Percentiles rank a stretch among this genome's conserved stretches.
phyloP scores from a whole-genome alignment of 768 basidiomycete genomes.

The Lyophyllum atratum region DNA sequence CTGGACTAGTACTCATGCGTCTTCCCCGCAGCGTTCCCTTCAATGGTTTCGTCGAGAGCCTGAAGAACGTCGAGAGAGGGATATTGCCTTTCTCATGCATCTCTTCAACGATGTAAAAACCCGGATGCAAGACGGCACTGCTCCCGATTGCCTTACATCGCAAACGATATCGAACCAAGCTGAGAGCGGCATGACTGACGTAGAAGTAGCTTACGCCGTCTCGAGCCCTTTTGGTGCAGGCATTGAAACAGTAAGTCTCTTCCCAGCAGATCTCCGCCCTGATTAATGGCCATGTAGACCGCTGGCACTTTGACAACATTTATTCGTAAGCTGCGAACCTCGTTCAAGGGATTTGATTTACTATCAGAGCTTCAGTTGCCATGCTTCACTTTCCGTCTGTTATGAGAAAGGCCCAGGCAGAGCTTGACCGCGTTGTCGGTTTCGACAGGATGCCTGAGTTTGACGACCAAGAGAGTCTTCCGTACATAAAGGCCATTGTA shows the following conservation, averaged over 20 bases:
- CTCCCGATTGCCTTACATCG: conserved; percentile 40
- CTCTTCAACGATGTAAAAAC: conserved; percentile 43
- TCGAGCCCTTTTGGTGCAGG: conserved; percentile 50
- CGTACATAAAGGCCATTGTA: conserved; percentile 18
- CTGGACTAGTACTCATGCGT: too few relatives aligned
- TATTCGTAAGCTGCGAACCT: conserved; percentile 25
- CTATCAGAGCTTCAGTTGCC: conserved; percentile 1
- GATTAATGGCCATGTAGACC: conserved; percentile 23
- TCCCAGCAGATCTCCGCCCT: too few relatives aligned
- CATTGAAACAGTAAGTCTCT: conserved; percentile 37
- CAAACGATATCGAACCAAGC: conserved; percentile 36
- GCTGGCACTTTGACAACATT: conserved; percentile 32
- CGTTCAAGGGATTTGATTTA: not conserved
- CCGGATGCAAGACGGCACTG: conserved; percentile 39
- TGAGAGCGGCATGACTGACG: conserved; percentile 39
- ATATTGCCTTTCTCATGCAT: conserved; percentile 39
- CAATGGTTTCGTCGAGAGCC: conserved; percentile 48
- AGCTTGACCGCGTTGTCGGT: conserved; percentile 17
- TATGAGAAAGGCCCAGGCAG: conserved; percentile 23
- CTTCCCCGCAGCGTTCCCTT: conserved; percentile 27
- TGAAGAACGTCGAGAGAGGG: conserved; percentile 35
- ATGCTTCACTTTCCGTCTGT: conserved; percentile 18
- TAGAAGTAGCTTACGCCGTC: conserved; percentile 46
- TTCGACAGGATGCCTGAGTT: conserved; percentile 13
- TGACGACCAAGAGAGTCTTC: conserved; percentile 11